Conservation (phyloP, 306 rosid species). For the Dalbergia cochinchinensis region DNA sequence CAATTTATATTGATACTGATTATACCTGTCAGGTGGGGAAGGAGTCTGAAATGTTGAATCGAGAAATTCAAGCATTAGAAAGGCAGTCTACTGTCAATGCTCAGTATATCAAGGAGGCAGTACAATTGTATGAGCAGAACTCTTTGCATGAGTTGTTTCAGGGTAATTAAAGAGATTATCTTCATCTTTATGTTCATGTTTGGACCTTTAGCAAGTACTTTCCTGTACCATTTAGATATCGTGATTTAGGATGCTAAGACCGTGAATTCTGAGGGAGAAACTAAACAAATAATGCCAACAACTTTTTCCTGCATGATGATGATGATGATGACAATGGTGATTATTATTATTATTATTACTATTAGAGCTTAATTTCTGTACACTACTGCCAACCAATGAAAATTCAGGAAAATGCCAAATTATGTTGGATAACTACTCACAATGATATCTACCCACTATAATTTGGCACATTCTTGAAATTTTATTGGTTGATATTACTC, state of each 20-base stretch:
- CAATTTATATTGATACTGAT: conserved; percentile 31
- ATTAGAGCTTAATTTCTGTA: too few relatives aligned
- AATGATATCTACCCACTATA: too few relatives aligned
- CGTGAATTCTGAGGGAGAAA: conserved; percentile 6
- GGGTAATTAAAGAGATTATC: conserved; percentile 60
- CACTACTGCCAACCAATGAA: too few relatives aligned
- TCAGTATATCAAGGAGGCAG: conserved; percentile 62
- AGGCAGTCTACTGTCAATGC: conserved; percentile 57
- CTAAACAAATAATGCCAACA: conserved; percentile 30
- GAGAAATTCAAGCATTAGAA: conserved; percentile 71
- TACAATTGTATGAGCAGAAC: conserved; percentile 43
- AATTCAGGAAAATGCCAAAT: too few relatives aligned
- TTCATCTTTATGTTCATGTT: conserved; percentile 23
- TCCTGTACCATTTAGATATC: conserved; percentile 5
- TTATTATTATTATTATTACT: neutral
- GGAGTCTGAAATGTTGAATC: conserved; percentile 70
- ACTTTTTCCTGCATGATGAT: conserved; percentile 1
- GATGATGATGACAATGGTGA: neutral
- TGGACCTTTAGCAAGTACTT: conserved; percentile 16
- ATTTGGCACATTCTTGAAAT: too few relatives aligned
- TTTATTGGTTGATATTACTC: too few relatives aligned
- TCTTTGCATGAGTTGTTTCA: conserved; percentile 64
- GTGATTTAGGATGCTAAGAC: conserved; percentile 8
- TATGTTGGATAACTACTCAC: too few relatives aligned
- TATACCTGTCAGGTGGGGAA: conserved; percentile 62